phyloP scores from a whole-genome alignment of 768 basidiomycete species.

The Pleurotus tuber-regium region DNA sequence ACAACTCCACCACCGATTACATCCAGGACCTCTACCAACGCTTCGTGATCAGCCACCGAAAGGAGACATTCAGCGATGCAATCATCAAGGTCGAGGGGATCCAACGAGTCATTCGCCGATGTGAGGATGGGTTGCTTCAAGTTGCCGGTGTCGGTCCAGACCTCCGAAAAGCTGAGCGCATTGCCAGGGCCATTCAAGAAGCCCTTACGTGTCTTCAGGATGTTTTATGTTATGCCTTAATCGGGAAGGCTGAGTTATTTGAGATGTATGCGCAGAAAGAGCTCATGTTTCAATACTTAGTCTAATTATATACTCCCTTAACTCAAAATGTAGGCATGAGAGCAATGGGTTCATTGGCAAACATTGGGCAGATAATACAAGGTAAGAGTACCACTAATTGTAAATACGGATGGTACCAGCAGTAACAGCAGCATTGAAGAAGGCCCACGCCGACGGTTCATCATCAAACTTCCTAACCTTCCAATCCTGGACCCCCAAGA shows the following conservation, averaged over 20 bases:
- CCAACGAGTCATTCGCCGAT: neutral
- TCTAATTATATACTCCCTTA: neutral
- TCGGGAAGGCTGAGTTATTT: neutral
- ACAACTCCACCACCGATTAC: neutral
- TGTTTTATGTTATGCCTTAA: slow-evolving; percentile 4
- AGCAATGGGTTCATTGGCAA: neutral
- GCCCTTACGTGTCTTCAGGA: slow-evolving; percentile 5
- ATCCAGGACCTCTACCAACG: neutral
- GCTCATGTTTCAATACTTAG: slow-evolving; percentile 1
- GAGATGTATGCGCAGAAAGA: neutral
- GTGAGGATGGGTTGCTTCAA: slow-evolving; percentile 1
- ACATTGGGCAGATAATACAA: neutral
- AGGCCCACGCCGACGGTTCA: neutral
- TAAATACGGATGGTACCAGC: neutral
- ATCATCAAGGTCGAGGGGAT: neutral
- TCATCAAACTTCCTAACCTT: neutral
- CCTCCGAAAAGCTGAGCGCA: neutral
- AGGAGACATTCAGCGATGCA: neutral
- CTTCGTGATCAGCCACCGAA: neutral
- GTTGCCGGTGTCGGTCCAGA: neutral
- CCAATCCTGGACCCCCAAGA: neutral
- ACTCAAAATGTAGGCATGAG: neutral
- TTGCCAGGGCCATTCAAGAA: neutral
- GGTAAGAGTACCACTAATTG: neutral
- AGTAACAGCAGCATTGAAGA: neutral